Percentiles rank a stretch among this genome's conserved stretches.
phyloP scores from a whole-genome alignment of 75 land plant genomes.

The Pinus albicaulis region DNA sequence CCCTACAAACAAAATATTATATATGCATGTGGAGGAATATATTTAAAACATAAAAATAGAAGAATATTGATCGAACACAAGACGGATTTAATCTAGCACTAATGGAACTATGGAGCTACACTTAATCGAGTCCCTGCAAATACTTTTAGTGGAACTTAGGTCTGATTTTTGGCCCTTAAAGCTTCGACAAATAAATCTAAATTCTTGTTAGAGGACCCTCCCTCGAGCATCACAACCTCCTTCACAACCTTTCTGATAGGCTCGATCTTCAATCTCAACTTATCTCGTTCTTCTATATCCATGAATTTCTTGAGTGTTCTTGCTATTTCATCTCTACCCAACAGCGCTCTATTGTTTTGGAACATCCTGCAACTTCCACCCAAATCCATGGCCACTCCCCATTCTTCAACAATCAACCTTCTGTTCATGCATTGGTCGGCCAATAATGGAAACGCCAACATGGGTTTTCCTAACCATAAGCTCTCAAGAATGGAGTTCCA shows the following conservation, averaged over 20 bases:
- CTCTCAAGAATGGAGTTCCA: constrained; percentile 74
- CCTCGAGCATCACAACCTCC: neutral
- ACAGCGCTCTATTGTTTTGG: neutral
- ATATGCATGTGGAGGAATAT: no score
- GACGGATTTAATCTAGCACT: no score
- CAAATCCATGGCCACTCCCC: constrained; percentile 38
- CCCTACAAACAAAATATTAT: no score
- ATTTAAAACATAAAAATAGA: no score
- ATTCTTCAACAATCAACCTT: constrained; percentile 47
- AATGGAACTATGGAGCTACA: no score
- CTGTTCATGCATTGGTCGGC: constrained; percentile 53
- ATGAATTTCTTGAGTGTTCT: neutral
- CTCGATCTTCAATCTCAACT: neutral
- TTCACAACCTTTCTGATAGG: neutral
- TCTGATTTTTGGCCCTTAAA: neutral
- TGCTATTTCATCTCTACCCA: neutral
- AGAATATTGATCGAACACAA: no score
- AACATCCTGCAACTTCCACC: neutral
- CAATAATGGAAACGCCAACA: constrained; percentile 51
- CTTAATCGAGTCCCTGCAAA: no score
- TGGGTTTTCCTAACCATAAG: constrained; percentile 41
- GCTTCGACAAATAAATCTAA: neutral
- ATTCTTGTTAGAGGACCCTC: neutral
- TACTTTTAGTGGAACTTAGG: no score
- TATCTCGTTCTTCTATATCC: neutral